These are phyloP conservation scores for Chaetoceros tenuissimus DNA, from an alignment of 108 stramenopile genomes.

Conservation along the genomic window DNA sequence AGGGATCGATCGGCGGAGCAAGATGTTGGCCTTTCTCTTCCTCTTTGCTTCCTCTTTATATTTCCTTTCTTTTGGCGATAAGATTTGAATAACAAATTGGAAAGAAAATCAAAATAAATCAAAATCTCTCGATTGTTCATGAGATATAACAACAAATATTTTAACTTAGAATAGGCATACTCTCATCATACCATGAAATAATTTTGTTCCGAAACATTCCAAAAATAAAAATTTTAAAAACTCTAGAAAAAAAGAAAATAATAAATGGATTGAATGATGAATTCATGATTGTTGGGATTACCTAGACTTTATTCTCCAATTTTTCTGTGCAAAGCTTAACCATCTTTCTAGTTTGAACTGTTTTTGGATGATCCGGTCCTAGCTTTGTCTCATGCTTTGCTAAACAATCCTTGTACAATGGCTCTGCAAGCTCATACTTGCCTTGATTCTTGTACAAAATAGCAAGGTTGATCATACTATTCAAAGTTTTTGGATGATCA, in stretches of 20 bases:
- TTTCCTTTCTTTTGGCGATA: background rate
- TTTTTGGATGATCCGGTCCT: background rate
- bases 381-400: background rate
- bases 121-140: background rate
- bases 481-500: constrained; percentile 1
- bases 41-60: too few species aligned
- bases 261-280: background rate
- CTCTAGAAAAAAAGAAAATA: background rate
- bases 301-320: background rate
- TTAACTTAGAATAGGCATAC: background rate
- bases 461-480: background rate
- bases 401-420: background rate
- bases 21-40: too few species aligned
- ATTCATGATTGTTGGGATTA: background rate
- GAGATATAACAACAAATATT: background rate
- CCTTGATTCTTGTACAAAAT: background rate
- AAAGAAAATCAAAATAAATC: background rate
- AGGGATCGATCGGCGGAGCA: too few species aligned
- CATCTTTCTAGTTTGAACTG: background rate
- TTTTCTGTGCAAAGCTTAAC: background rate
- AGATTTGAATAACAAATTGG: constrained; percentile 1
- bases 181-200: background rate
- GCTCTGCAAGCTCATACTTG: background rate
- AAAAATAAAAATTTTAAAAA: background rate
- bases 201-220: background rate